phyloP scores from a whole-genome alignment of 805 yeast species.

The Zygosaccharomyces kombuchaensis region DNA sequence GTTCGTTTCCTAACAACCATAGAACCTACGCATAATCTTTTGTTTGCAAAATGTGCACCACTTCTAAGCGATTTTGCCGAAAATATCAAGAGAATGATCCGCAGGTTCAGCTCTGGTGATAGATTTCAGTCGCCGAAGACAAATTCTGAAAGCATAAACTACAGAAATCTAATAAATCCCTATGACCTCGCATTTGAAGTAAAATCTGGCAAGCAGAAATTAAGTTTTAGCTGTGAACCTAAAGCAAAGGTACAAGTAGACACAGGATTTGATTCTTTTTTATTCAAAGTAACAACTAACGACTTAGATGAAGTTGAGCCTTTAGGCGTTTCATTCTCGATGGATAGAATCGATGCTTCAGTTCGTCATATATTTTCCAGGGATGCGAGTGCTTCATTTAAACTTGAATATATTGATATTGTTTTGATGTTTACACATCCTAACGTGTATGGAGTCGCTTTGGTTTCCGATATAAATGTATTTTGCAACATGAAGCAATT shows the following conservation, averaged over 20 bases:
- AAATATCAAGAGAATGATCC: slow-evolving; percentile 47
- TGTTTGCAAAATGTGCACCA: slow-evolving; percentile 76
- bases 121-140: slow-evolving; percentile 9
- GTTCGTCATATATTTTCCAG: slow-evolving; percentile 89
- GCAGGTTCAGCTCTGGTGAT: slow-evolving; percentile 21
- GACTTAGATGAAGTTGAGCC: slow-evolving; percentile 39
- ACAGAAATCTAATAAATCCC: slow-evolving; percentile 46
- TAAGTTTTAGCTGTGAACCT: slow-evolving; percentile 87
- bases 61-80: slow-evolving; percentile 56
- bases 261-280: slow-evolving; percentile 67
- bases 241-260: slow-evolving; percentile 88
- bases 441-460: slow-evolving; percentile 46
- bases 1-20: slow-evolving; percentile 28
- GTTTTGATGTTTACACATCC: slow-evolving; percentile 47
- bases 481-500: slow-evolving; percentile 76
- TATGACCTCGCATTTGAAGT: slow-evolving; percentile 61
- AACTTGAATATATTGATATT: slow-evolving; percentile 43
- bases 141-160: slow-evolving; percentile 27
- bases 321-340: slow-evolving; percentile 42
- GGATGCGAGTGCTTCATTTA: slow-evolving; percentile 74
- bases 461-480: slow-evolving; percentile 51
- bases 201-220: slow-evolving; percentile 64
- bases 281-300: slow-evolving; percentile 51
- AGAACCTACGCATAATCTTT: slow-evolving; percentile 59
- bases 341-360: slow-evolving; percentile 61